Evolutionary conservation across 2,329 filamentous ascomycete genomes (phyloP).

Genomic region (Lachnellula occidentalis): DNA sequence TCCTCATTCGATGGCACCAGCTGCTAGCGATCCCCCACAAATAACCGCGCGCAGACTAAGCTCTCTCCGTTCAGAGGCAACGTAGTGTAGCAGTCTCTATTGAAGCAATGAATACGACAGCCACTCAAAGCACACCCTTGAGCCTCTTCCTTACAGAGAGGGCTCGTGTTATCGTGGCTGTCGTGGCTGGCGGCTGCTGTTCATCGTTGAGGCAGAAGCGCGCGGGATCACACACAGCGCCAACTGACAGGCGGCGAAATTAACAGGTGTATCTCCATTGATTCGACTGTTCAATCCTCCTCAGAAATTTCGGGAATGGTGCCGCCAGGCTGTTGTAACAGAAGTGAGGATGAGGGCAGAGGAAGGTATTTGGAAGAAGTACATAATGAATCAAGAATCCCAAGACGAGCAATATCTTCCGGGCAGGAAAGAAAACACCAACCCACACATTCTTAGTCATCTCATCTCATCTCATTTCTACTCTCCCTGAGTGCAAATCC

Average conservation of each 20-base stretch:
- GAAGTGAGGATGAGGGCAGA: constrained; percentile 9
- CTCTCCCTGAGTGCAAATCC: not conserved
- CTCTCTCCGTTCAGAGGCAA: constrained; percentile 2
- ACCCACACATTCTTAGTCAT: not conserved
- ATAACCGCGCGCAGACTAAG: constrained; percentile 20
- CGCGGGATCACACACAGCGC: constrained; percentile 18
- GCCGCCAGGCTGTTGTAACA: constrained; percentile 23
- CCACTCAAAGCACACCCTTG: constrained; percentile 23
- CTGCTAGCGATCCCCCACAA: not conserved
- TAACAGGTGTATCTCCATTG: constrained; percentile 11
- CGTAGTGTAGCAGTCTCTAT: constrained; percentile 6
- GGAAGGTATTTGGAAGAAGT: constrained; percentile 7
- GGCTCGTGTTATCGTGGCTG: constrained; percentile 15
- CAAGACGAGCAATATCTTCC: not conserved
- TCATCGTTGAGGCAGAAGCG: constrained; percentile 16
- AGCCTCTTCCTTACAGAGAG: constrained; percentile 22
- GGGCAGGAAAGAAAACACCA: not conserved
- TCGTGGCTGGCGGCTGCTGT: constrained; percentile 22
- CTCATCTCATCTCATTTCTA: not conserved
- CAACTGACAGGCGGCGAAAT: constrained; percentile 4
- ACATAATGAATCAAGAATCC: constrained; percentile 19
- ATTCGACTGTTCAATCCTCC: constrained; percentile 14
- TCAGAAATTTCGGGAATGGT: constrained; percentile 7
- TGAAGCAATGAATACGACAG: constrained; percentile 13
- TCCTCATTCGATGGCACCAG: constrained; percentile 9